Evolutionary conservation across 345 rosid genomes (phyloP).

Genomic region (Brassica cretica): DNA sequence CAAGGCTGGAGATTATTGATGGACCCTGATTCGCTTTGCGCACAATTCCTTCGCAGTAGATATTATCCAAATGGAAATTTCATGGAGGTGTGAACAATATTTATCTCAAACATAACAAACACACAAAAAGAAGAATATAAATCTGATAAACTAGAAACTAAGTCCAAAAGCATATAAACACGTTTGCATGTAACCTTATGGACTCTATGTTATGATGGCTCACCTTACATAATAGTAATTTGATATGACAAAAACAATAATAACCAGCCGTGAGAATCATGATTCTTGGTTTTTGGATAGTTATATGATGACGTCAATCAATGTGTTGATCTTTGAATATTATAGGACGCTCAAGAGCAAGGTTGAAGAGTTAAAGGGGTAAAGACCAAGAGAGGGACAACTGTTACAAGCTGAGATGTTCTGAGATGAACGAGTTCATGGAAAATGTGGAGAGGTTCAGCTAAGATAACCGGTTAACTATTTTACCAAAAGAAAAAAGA

Average conservation of each 20-base stretch:
- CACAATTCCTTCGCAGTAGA: too few species aligned
- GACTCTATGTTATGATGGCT: neutral
- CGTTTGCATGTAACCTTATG: neutral
- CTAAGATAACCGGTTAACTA: conserved; percentile 33
- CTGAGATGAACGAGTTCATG: conserved; percentile 57
- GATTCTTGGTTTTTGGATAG: neutral
- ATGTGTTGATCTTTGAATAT: conserved; percentile 12
- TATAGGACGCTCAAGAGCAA: conserved; percentile 50
- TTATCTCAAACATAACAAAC: neutral
- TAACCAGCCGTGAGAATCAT: neutral
- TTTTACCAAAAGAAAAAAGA: too few species aligned
- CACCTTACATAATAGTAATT: neutral
- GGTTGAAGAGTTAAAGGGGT: conserved; percentile 54
- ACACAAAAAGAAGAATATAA: neutral
- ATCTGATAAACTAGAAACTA: neutral
- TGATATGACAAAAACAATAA: neutral
- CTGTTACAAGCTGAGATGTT: conserved; percentile 43
- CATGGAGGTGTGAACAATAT: neutral
- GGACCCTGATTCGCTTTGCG: too few species aligned
- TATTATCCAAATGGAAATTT: too few species aligned
- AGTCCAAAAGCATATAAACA: neutral
- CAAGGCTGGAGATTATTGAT: too few species aligned
- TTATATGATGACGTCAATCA: neutral
- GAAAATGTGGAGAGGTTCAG: conserved; percentile 42
- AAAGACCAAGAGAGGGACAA: conserved; percentile 55